These are phyloP conservation scores for Leishmania arabica DNA, from an alignment of 208 protist species.

Conservation along the genomic window DNA sequence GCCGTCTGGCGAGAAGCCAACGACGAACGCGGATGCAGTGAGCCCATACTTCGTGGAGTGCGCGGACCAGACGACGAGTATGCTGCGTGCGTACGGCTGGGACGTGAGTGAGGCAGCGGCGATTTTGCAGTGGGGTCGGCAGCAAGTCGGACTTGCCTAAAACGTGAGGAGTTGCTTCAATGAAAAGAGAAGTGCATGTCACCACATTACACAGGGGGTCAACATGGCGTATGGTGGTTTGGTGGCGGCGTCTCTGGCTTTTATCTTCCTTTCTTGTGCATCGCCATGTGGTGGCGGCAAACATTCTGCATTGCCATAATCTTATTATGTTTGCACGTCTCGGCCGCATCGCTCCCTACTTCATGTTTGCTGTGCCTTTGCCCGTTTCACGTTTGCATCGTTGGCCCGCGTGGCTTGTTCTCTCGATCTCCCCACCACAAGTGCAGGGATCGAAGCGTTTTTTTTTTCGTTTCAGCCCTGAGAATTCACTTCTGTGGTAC, in stretches of 20 bases:
- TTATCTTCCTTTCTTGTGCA: background rate
- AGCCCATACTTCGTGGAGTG: constrained; percentile 90
- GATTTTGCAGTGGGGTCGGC: constrained; percentile 71
- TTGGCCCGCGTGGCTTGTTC: background rate
- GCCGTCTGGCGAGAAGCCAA: constrained; percentile 20
- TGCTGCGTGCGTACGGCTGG: constrained; percentile 78
- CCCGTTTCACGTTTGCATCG: background rate
- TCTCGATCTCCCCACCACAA: background rate
- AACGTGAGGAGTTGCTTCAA: background rate
- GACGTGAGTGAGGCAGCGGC: constrained; percentile 72
- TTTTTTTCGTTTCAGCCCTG: background rate
- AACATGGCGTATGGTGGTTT: background rate
- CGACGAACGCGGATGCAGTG: constrained; percentile 31
- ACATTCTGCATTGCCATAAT: background rate
- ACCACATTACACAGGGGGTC: background rate
- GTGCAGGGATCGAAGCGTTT: too few species aligned
- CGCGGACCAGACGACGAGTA: constrained; percentile 56
- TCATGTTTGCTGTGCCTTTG: background rate
- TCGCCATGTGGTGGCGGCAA: background rate
- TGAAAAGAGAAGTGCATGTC: background rate
- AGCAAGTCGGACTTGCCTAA: constrained; percentile 46
- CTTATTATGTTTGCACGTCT: background rate
- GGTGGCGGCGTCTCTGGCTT: background rate
- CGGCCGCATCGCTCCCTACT: background rate
- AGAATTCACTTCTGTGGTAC: background rate